Conservation (phyloP, 495 filamentous ascomycete species). For the Xylaria castorea region DNA sequence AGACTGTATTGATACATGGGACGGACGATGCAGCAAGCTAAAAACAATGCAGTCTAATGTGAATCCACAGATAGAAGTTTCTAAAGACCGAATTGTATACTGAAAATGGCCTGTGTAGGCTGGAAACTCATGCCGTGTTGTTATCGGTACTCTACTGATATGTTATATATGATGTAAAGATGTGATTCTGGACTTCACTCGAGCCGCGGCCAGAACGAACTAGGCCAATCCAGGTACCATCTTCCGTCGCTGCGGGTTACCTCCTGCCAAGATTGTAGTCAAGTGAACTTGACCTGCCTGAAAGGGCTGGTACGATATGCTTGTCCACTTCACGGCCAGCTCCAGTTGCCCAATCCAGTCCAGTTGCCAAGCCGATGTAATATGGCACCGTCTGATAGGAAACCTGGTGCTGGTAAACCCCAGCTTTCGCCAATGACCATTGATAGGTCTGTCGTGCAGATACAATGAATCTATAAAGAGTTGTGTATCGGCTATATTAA, state of each 20-base stretch:
- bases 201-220: neutral
- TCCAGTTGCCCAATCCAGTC: slow-evolving; percentile 23
- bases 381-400: neutral
- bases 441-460: neutral
- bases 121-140: no score
- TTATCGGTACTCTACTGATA: neutral
- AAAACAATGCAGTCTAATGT: neutral
- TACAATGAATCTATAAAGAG: slow-evolving; percentile 4
- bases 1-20: neutral
- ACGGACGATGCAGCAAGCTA: neutral
- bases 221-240: slow-evolving; percentile 5
- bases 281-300: slow-evolving; percentile 13
- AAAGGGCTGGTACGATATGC: slow-evolving; percentile 16
- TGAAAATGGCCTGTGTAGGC: neutral
- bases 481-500: neutral
- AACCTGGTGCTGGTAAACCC: neutral
- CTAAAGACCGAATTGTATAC: neutral
- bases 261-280: slow-evolving; percentile 19
- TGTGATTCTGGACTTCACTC: neutral
- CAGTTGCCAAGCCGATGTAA: slow-evolving; percentile 6
- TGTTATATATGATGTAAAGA: neutral
- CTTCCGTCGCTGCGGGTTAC: slow-evolving; percentile 11
- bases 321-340: neutral
- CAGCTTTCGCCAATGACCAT: neutral
- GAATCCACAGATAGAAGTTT: neutral